Base-by-base conservation (phyloP, 208 protist species). In the Trypanosoma scelopori region DNA sequence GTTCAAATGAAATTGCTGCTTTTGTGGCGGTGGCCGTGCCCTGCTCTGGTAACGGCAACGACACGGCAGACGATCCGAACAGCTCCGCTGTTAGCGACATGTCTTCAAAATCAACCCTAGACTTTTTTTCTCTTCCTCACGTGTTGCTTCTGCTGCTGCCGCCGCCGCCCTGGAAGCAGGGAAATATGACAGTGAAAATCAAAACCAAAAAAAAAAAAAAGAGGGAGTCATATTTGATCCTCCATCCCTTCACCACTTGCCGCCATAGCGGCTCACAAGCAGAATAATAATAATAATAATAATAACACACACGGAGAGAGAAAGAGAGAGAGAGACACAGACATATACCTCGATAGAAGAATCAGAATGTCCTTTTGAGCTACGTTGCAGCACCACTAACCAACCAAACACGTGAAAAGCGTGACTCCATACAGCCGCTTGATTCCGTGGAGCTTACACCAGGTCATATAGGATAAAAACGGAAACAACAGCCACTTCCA, bases 11-110 rank as follows among this genome's bases (percentile, higher is more conserved):
- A 48, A 56, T 47, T 0, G 49, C 6, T 3, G 46, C 13, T 4
- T 47, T 27, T 13, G 30, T 52, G 4, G 43, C 35, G 12, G 39
- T 47, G 12, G 16, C 50, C 5, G 22, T 25, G 43, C 46, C 53
- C 35, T 60, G 16, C 45, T 18, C 41, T n/a, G 45, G 5, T 28
- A 43, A 4, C 41, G 61, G 27, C 43, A 64, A 53, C 18, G 73
- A 68, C n/a, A 63, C 50, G 48, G 41, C 23, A 35, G 61, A 39
- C 3, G 56, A 55, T 20, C 73, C 71, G 64, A 82, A 82, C 23
- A 82, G 57, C 46, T 82, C 67, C 43, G 64, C 71, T 16, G 76
- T 82, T 18, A 82, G 71, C 2, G 76, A 82, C 71, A 77, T 82
- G 18, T 18, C n/a, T 22, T 27, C 3, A 41, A 55, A 49, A 52